phyloP scores from a whole-genome alignment of 202 grass and related monocot genomes.

The Zizania palustris region DNA sequence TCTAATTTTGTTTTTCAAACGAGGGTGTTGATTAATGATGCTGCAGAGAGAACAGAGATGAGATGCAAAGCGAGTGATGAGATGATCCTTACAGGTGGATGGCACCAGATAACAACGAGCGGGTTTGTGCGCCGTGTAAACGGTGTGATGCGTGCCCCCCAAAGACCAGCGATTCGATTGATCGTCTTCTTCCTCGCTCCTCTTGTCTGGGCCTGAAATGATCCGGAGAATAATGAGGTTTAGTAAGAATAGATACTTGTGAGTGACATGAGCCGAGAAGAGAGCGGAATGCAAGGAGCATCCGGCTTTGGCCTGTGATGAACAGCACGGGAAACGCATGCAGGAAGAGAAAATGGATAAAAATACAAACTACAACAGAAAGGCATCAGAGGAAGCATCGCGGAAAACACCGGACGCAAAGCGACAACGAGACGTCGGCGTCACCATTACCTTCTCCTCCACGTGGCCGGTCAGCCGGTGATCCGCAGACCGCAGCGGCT shows the following conservation, averaged over 20 bases:
- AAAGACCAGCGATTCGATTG: neutral
- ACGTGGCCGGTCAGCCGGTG: conserved; percentile 7
- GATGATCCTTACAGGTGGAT: conserved; percentile 39
- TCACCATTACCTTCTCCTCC: neutral
- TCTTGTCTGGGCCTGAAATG: neutral
- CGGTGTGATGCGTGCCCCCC: neutral
- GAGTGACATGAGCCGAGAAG: neutral
- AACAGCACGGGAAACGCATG: neutral
- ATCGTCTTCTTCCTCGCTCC: neutral
- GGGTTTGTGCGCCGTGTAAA: conserved; percentile 27
- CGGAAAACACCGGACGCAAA: too few relatives aligned
- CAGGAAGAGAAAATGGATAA: neutral
- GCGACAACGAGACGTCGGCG: neutral
- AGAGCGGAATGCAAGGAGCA: neutral
- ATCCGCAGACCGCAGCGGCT: neutral
- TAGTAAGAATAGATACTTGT: neutral
- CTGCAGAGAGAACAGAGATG: neutral
- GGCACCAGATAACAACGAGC: neutral
- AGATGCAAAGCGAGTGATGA: neutral
- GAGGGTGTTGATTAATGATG: neutral
- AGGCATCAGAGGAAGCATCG: neutral
- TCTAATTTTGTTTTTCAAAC: too few relatives aligned
- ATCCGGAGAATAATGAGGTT: neutral
- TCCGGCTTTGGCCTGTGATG: neutral
- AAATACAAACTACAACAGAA: neutral